Evolutionary conservation across 805 yeast genomes (phyloP).

Genomic region (Ascoidea tarda): DNA sequence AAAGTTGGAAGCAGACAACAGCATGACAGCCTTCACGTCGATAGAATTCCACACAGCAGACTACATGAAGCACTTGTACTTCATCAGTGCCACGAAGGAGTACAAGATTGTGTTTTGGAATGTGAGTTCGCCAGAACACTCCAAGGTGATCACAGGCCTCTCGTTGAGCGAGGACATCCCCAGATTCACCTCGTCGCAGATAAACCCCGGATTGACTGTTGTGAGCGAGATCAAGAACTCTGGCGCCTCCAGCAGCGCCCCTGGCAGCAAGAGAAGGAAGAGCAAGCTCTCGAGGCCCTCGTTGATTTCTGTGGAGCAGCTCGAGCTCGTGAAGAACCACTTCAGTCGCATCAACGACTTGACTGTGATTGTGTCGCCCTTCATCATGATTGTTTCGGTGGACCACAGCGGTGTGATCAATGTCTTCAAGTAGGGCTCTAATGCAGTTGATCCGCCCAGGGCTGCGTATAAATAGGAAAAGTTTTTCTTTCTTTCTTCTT

Average conservation of each 20-base stretch:
- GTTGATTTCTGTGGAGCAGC: constrained; percentile 28
- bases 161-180: constrained; percentile 11
- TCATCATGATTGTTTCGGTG: constrained; percentile 46
- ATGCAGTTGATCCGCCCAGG: background rate
- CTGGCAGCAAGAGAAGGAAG: constrained; percentile 5
- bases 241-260: constrained; percentile 2
- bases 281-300: constrained; percentile 17
- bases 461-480: no score
- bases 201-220: constrained; percentile 24
- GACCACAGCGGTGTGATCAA: constrained; percentile 57
- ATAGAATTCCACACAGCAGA: constrained; percentile 4
- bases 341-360: constrained; percentile 38
- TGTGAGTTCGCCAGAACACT: constrained; percentile 17
- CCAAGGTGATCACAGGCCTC: constrained; percentile 18
- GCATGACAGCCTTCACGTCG: constrained; percentile 1
- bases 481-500: no score
- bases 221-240: constrained; percentile 21
- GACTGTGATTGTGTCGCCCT: constrained; percentile 31
- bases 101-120: constrained; percentile 24
- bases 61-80: constrained; percentile 7
- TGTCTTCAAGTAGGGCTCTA: constrained; percentile 28
- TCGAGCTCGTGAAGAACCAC: constrained; percentile 28
- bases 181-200: constrained; percentile 16
- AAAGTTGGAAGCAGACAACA: background rate
- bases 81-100: constrained; percentile 4